Percentiles rank a stretch among this genome's conserved stretches.
phyloP scores from a whole-genome alignment of 805 yeast species.

The Naumovozyma dairenensis region DNA sequence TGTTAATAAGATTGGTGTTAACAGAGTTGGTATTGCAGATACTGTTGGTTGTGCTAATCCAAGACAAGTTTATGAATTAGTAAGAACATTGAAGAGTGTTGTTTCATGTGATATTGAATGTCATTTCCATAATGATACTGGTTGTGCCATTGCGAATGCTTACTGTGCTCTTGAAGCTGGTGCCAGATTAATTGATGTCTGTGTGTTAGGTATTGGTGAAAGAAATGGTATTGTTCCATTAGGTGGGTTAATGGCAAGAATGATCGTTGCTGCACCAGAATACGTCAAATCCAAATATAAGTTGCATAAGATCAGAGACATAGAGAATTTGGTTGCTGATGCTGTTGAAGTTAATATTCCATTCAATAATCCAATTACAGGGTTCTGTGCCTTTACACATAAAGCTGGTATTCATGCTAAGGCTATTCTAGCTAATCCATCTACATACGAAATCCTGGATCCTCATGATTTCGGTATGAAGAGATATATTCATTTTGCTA shows the following conservation, averaged over 20 bases:
- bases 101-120: conserved; percentile 96
- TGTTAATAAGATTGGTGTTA: conserved; percentile 94
- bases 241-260: conserved; percentile 97
- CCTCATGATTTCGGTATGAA: conserved; percentile 94
- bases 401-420: conserved; percentile 99
- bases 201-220: conserved; percentile 98
- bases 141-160: conserved; percentile 97
- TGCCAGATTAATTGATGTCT: conserved; percentile 87
- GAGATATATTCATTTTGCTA: conserved; percentile 94
- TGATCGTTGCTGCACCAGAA: conserved; percentile 97
- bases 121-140: conserved; percentile 98
- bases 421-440: conserved; percentile 96
- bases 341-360: conserved; percentile 96
- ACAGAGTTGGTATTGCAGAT: conserved; percentile 98
- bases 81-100: conserved; percentile 83
- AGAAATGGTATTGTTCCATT: conserved; percentile 96
- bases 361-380: conserved; percentile 96
- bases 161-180: conserved; percentile 98
- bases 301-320: conserved; percentile 87
- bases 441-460: conserved; percentile 90
- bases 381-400: conserved; percentile 98
- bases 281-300: conserved; percentile 91
- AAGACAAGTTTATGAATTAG: conserved; percentile 94
- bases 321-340: conserved; percentile 92
- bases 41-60: conserved; percentile 99